A percentile compares a stretch with the other conserved stretches of the same genome.
Conservation (phyloP, 768 basidiomycete species). For the Pisolithus orientalis region DNA sequence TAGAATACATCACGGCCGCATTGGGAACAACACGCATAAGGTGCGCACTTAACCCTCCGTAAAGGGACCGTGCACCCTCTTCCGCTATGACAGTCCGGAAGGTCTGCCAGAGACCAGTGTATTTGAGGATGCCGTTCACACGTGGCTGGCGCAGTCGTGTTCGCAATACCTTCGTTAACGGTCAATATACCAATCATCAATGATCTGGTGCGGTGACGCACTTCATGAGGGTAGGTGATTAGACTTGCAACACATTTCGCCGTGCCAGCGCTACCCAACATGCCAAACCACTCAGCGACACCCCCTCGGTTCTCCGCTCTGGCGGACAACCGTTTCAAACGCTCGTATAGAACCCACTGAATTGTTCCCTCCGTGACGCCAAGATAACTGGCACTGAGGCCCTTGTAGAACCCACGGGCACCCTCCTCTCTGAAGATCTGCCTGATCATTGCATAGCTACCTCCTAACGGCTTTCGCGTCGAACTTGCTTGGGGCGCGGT, state of each 20-base stretch:
- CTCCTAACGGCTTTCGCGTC: slow-evolving; percentile 35
- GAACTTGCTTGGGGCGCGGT: not conserved
- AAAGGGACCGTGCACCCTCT: slow-evolving; percentile 81
- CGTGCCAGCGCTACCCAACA: slow-evolving; percentile 85
- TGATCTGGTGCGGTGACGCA: slow-evolving; percentile 26
- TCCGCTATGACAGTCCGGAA: slow-evolving; percentile 80
- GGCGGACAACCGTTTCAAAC: slow-evolving; percentile 67
- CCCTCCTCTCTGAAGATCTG: slow-evolving; percentile 80
- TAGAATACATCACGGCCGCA: slow-evolving; percentile 93
- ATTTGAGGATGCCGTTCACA: slow-evolving; percentile 72
- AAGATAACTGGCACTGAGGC: slow-evolving; percentile 88
- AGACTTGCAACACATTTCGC: slow-evolving; percentile 92
- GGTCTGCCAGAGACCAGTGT: slow-evolving; percentile 82
- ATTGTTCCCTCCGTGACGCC: slow-evolving; percentile 96
- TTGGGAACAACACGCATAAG: slow-evolving; percentile 97
- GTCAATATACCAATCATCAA: not conserved
- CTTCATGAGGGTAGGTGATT: slow-evolving; percentile 98
- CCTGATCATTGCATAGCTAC: slow-evolving; percentile 56
- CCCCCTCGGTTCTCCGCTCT: slow-evolving; percentile 51
- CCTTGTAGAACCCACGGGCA: slow-evolving; percentile 86
- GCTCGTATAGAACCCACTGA: slow-evolving; percentile 96
- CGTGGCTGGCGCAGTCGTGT: slow-evolving; percentile 89
- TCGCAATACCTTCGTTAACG: slow-evolving; percentile 56
- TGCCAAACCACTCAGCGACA: slow-evolving; percentile 63
- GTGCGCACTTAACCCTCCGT: slow-evolving; percentile 91